Conservation (phyloP, 768 basidiomycete species). For the Psilocybe cubensis region DNA sequence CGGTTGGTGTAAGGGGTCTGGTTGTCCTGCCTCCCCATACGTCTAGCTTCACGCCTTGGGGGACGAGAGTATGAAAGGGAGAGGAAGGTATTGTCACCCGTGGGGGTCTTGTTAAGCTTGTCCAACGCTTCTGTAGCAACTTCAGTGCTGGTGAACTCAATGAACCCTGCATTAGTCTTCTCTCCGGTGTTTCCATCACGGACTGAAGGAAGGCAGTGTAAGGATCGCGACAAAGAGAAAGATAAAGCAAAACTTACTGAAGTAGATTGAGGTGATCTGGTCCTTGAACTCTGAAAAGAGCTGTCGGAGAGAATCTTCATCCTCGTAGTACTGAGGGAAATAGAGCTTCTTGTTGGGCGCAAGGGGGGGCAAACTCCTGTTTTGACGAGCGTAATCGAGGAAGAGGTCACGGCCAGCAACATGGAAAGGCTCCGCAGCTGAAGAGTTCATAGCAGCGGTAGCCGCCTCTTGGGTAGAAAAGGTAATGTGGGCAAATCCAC, state of each 20-base stretch:
- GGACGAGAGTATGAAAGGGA: constrained; percentile 43
- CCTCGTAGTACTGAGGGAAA: constrained; percentile 29
- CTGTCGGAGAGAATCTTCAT: constrained; percentile 25
- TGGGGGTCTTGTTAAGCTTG: constrained; percentile 38
- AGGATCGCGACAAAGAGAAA: not conserved
- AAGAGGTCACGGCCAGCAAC: constrained; percentile 48
- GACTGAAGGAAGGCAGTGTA: constrained; percentile 25
- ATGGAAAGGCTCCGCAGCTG: constrained; percentile 48
- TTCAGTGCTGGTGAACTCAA: constrained; percentile 53
- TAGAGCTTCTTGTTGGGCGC: constrained; percentile 34
- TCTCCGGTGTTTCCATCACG: constrained; percentile 35
- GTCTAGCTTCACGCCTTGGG: constrained; percentile 7
- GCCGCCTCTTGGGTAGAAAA: constrained; percentile 43
- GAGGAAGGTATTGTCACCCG: constrained; percentile 38
- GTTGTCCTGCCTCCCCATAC: not conserved
- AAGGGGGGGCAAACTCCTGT: not conserved
- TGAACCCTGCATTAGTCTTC: constrained; percentile 44
- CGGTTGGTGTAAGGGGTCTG: not conserved
- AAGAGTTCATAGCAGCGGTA: constrained; percentile 35
- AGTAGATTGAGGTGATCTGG: constrained; percentile 29
- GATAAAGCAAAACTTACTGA: constrained; percentile 29
- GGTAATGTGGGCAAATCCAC: constrained; percentile 51
- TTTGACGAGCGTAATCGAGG: constrained; percentile 35
- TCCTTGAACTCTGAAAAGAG: constrained; percentile 28
- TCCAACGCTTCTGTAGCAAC: constrained; percentile 52